Conservation (phyloP, 306 rosid species). For the Castanea crenata region DNA sequence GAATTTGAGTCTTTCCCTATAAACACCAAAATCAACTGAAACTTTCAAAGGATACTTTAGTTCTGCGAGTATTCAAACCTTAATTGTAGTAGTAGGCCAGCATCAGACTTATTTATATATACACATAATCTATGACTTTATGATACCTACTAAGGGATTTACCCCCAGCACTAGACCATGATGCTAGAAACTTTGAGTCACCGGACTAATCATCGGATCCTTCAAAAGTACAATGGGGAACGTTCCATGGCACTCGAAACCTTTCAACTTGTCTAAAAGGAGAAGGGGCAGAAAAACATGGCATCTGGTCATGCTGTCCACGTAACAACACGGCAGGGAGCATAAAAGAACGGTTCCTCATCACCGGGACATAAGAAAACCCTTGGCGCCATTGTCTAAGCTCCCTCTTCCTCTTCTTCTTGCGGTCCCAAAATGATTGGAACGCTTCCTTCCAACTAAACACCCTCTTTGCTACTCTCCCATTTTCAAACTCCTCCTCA, state of each 20-base stretch:
- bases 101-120: background rate
- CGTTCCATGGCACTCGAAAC: constrained; percentile 2
- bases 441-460: constrained; percentile 38
- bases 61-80: background rate
- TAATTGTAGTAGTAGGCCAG: background rate
- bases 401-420: constrained; percentile 18
- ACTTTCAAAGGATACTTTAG: background rate
- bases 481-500: constrained; percentile 38
- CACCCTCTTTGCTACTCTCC: background rate
- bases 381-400: background rate
- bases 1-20: background rate
- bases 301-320: constrained; percentile 44
- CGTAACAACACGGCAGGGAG: constrained; percentile 24
- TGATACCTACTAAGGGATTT: background rate
- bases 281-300: constrained; percentile 21
- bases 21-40: background rate
- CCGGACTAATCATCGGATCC: constrained; percentile 19
- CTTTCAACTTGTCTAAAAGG: constrained; percentile 17
- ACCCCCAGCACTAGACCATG: background rate
- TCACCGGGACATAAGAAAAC: background rate
- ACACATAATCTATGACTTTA: background rate
- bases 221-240: constrained; percentile 26
- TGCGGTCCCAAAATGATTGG: constrained; percentile 24
- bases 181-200: background rate
- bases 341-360: constrained; percentile 30